Evolutionary conservation across 768 basidiomycete genomes (phyloP).

Genomic region (Leccinum uliginosum): DNA sequence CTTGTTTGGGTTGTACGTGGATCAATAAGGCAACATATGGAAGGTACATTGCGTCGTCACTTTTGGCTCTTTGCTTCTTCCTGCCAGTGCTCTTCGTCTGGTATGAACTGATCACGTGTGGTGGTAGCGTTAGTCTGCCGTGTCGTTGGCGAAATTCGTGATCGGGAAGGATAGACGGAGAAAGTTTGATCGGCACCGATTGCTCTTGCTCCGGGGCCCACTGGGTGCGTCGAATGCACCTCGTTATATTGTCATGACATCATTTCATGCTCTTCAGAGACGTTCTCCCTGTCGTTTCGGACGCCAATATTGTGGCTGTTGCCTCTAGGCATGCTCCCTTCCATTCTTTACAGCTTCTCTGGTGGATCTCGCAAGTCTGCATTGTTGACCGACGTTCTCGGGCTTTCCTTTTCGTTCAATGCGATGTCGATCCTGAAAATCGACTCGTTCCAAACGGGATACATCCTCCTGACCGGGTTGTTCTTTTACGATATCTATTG

Average conservation of each 20-base stretch:
- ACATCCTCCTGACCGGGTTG: constrained; percentile 74
- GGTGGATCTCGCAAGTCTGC: constrained; percentile 50
- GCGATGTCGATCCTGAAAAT: constrained; percentile 75
- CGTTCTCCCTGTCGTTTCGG: constrained; percentile 43
- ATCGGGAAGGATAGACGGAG: constrained; percentile 56
- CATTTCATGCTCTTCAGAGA: constrained; percentile 26
- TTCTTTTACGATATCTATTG: constrained; percentile 95
- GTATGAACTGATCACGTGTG: neutral
- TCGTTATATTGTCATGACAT: neutral
- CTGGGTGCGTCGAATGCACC: constrained; percentile 34
- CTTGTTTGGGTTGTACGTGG: constrained; percentile 62
- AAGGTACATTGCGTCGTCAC: constrained; percentile 35
- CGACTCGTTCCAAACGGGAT: constrained; percentile 87
- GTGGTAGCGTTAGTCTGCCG: constrained; percentile 38
- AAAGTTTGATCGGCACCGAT: constrained; percentile 43
- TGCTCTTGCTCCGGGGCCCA: constrained; percentile 43
- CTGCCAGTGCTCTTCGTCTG: neutral
- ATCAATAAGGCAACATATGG: constrained; percentile 75
- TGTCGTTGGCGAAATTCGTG: constrained; percentile 45
- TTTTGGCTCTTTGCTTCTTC: neutral
- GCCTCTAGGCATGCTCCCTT: constrained; percentile 60
- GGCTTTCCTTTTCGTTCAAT: constrained; percentile 78
- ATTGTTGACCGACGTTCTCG: constrained; percentile 69
- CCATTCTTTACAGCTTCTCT: constrained; percentile 56
- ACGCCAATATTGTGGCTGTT: constrained; percentile 55